Percentiles rank a stretch among this genome's conserved stretches.
Evolutionary conservation across 2,329 filamentous ascomycete genomes (phyloP).

Genomic region (Paramyrothecium sp.): DNA sequence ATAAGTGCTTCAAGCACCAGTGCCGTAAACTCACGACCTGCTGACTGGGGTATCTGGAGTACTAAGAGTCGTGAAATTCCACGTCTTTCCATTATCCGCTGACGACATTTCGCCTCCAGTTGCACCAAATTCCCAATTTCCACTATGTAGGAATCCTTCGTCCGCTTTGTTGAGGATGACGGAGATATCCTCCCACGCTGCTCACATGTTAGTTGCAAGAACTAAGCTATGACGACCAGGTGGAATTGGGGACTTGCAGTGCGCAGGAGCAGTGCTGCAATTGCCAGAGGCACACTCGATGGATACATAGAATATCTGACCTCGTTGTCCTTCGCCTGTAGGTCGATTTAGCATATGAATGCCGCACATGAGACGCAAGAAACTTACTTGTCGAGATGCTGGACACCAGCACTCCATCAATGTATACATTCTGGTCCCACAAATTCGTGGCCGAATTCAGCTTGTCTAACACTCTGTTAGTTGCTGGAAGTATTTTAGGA

Average conservation of each 20-base stretch:
- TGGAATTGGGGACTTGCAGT: neutral
- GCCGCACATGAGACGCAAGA: neutral
- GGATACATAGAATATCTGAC: neutral
- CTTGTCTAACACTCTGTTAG: neutral
- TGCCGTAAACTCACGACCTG: no score
- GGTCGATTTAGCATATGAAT: neutral
- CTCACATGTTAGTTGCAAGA: neutral
- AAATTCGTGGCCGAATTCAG: neutral
- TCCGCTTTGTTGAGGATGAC: neutral
- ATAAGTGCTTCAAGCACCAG: no score
- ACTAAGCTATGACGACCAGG: neutral
- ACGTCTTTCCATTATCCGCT: neutral
- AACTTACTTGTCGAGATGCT: neutral
- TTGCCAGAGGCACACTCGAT: neutral
- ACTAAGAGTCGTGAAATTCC: neutral
- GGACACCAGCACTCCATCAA: neutral
- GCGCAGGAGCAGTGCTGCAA: neutral
- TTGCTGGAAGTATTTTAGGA: neutral
- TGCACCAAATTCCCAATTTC: neutral
- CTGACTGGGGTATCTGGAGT: neutral
- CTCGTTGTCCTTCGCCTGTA: neutral
- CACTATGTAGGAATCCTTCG: neutral
- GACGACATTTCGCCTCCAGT: neutral
- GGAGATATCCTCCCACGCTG: neutral
- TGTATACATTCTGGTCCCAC: neutral